Percentiles rank a stretch among this genome's conserved stretches.
Conservation (phyloP, 2,329 filamentous ascomycete species). For the Aspergillus alliaceus region DNA sequence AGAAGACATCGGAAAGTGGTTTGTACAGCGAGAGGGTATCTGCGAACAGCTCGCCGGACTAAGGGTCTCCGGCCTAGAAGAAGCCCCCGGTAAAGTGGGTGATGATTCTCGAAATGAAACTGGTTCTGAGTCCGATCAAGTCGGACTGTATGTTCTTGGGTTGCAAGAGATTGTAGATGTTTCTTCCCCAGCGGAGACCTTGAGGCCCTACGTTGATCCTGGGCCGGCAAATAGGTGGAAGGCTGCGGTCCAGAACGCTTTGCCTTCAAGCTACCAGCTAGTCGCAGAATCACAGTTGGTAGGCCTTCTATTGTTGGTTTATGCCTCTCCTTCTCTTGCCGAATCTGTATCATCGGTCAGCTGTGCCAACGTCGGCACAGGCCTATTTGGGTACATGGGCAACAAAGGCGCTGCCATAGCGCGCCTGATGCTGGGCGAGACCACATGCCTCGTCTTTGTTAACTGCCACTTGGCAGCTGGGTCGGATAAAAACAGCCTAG, state of each 20-base stretch:
- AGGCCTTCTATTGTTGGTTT: conserved; percentile 80
- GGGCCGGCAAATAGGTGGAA: conserved; percentile 77
- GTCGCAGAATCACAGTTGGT: conserved; percentile 82
- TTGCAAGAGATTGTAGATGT: conserved; percentile 92
- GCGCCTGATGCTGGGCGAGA: conserved; percentile 82
- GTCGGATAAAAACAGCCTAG: conserved; percentile 71
- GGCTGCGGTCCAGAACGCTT: conserved; percentile 66
- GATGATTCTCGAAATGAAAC: conserved; percentile 10
- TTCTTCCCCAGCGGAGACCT: conserved; percentile 73
- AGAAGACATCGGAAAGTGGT: conserved; percentile 86
- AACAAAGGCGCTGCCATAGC: conserved; percentile 91
- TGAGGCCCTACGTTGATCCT: conserved; percentile 74
- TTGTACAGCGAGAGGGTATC: conserved; percentile 73
- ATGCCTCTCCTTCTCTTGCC: conserved; percentile 75
- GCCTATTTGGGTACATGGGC: conserved; percentile 87
- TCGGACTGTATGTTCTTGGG: conserved; percentile 86
- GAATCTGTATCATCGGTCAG: conserved; percentile 78
- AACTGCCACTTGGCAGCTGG: conserved; percentile 92
- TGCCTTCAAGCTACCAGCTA: conserved; percentile 75
- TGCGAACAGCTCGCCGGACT: conserved; percentile 62
- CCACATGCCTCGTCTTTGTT: conserved; percentile 83
- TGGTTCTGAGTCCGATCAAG: conserved; percentile 54
- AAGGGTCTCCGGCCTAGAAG: conserved; percentile 25
- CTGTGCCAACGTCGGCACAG: conserved; percentile 81
- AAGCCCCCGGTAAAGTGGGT: conserved; percentile 19